phyloP scores from a whole-genome alignment of 1,139 yeast species.

The Candida freyschussii region DNA sequence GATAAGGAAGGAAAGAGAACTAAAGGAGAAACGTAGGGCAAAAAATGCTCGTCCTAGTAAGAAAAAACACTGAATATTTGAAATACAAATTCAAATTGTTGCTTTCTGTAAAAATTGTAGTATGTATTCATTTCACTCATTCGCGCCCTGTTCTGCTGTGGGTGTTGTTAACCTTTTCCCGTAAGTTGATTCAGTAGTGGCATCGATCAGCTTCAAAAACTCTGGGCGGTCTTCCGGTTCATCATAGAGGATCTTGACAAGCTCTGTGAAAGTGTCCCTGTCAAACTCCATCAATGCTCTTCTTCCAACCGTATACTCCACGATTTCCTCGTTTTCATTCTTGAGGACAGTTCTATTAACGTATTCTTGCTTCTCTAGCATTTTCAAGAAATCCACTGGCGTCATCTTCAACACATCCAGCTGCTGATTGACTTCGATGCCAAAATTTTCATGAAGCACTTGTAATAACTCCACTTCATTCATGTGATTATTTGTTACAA shows the following conservation, averaged over 20 bases:
- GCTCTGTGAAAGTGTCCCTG: conserved; percentile 27
- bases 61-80: no score
- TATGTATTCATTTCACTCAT: background rate
- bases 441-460: conserved; percentile 27
- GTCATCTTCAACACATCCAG: conserved; percentile 16
- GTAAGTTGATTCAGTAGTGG: conserved; percentile 20
- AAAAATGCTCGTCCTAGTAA: conserved; percentile 85
- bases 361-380: conserved; percentile 31
- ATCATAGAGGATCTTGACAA: conserved; percentile 29
- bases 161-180: conserved; percentile 7
- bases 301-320: conserved; percentile 34
- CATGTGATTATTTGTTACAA: conserved; percentile 31
- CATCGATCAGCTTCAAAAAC: conserved; percentile 13
- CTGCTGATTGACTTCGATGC: conserved; percentile 9
- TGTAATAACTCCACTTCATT: conserved; percentile 31
- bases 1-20: conserved; percentile 71
- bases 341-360: conserved; percentile 17
- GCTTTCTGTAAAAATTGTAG: background rate
- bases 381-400: conserved; percentile 26
- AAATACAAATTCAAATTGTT: conserved; percentile 4
- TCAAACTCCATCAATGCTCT: conserved; percentile 32
- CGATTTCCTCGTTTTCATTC: conserved; percentile 27
- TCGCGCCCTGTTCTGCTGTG: background rate
- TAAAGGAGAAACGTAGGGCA: conserved; percentile 66
- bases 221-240: conserved; percentile 20